Base-by-base conservation (phyloP, 805 yeast species). In the Debaryomyces maramus region DNA sequence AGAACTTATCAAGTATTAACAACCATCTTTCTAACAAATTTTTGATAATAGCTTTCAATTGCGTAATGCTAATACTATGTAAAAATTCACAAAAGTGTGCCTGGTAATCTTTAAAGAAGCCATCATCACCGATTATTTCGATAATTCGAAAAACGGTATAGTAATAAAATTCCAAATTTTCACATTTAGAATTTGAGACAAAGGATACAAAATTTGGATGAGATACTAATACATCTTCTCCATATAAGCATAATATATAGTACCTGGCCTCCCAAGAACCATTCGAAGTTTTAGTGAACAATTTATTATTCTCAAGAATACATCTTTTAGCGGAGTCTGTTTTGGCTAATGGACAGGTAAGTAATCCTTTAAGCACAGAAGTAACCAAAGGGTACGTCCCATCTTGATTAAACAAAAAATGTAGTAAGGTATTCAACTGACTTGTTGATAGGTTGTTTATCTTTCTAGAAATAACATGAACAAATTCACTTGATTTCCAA, bases 1-100 rank as follows among this genome's bases (percentile, higher is more conserved):
- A 66, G 33, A 60, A 46, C 5, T 42, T 34, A 48, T 77, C 65
- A 29, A 72, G 39, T 1, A 83, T 43, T 0, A 81, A 73, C 28
- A 72, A 51, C 88, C 88, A 84, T 50, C 87, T 75, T 7, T 51
- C 34, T 37, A 81, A 68, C 1, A 59, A 36, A 10, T 43, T 39
- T 1, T 32, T 20, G 3, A 47, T 15, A 0, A 70, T 38, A 11
- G 35, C 32, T 3, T 29, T 14, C 6, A 32, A 32, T 11, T 33
- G 36, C 7, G n/a, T 18, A 5, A 10, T 8, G 6, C 13, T 21
- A 5, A 19, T 8, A n/a, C 2, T 3, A 8, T 33, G 19, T 6
- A 56, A 18, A 21, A 43, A 48, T n/a, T 38, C 36, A 3, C 50
- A 8, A 24, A 58, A 57, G 5, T 36, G 37, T 1, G 39, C 31